phyloP scores from a whole-genome alignment of 2,329 filamentous ascomycete species.

The Neofusicoccum kwambonambiense region DNA sequence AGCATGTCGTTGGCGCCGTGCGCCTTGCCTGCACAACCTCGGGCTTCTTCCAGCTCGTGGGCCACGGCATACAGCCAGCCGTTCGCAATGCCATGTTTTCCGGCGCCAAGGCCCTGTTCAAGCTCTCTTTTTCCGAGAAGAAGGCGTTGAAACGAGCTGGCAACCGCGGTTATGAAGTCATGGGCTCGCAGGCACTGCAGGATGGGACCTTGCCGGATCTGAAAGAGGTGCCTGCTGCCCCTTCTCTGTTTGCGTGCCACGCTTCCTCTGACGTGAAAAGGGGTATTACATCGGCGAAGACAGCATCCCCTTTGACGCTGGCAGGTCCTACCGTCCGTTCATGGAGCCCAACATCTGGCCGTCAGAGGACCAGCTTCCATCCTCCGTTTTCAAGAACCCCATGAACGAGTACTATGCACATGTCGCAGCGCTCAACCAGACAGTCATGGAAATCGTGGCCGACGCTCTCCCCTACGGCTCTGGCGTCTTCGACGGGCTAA shows the following conservation, averaged over 20 bases:
- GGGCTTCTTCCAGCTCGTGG: slow-evolving; percentile 12
- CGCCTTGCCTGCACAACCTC: slow-evolving; percentile 7
- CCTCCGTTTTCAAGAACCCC: background rate
- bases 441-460: slow-evolving; percentile 4
- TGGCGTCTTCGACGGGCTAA: background rate
- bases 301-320: background rate
- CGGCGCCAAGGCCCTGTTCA: slow-evolving; percentile 9
- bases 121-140: background rate
- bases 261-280: background rate
- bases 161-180: slow-evolving; percentile 19
- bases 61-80: background rate
- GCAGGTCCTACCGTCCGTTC: background rate
- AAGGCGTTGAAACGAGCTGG: slow-evolving; percentile 2
- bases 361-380: background rate
- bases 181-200: slow-evolving; percentile 20
- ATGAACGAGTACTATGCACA: slow-evolving; percentile 1
- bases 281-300: slow-evolving; percentile 17
- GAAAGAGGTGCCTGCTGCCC: slow-evolving; percentile 13
- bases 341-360: slow-evolving; percentile 16
- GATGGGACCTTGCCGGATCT: slow-evolving; percentile 18
- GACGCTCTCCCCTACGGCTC: background rate
- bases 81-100: slow-evolving; percentile 2
- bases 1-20: background rate
- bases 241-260: no score
- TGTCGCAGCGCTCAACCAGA: background rate